Base-by-base conservation (phyloP, 192 early-diverging fungal species). In the Polychytrium aggregatum region DNA sequence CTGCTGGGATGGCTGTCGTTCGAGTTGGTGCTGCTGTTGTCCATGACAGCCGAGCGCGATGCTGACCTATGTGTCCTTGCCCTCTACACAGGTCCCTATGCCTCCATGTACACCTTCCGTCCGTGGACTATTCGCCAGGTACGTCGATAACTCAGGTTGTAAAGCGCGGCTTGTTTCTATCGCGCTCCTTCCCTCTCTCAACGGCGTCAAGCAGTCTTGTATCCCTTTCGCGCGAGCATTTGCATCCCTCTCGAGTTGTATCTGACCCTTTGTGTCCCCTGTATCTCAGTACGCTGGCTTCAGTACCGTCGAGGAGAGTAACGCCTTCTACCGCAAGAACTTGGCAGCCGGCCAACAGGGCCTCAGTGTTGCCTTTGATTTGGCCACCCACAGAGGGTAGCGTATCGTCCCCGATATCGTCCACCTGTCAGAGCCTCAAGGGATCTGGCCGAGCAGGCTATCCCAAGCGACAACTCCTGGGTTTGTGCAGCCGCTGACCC, bases 241-340 rank as follows among this genome's bases (percentile, higher is more conserved):
- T n/a, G n/a, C n/a, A n/a, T n/a, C n/a, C n/a, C n/a, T n/a, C n/a
- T n/a, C n/a, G n/a, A n/a, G n/a, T n/a, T n/a, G n/a, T n/a, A n/a
- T n/a, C n/a, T n/a, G n/a, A n/a, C n/a, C n/a, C n/a, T n/a, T n/a
- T n/a, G n/a, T n/a, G n/a, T n/a, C n/a, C n/a, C n/a, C 24, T 60
- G 20, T 21, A 11, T 9, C 24, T 34, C 52, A 89, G 76, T 91
- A 91, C 60, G 88, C 88, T 5, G 88, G 88, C 37, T 91, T 91
- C 79, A 82, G 79, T 63, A 91, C 88, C 4, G 88, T 88, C n/a
- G 88, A 91, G 56, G 84, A 91, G 60, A 83, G 80, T 41, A 91
- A 91, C 67, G 70, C 66, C 18, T 91, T 91, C 67, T 91, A 91
- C 76, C 74, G 80, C 47, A 84, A 80, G 59, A 88, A 88, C 50